phyloP scores from a whole-genome alignment of 352 stramenopile species.

The Phytopythium aichiense region DNA sequence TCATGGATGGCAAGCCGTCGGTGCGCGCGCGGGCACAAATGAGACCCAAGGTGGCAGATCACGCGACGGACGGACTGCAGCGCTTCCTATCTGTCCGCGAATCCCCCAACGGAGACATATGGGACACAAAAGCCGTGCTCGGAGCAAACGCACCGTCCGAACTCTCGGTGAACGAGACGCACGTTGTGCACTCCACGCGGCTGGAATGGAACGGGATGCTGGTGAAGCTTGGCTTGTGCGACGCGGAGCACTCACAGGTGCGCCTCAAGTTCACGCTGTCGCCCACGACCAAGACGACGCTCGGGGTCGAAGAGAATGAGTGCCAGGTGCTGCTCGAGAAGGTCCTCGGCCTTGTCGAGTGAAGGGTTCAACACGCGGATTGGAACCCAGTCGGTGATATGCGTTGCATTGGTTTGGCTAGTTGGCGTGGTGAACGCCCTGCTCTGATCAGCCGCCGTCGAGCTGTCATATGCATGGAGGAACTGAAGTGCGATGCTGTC shows the following conservation, averaged over 20 bases:
- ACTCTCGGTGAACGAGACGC: constrained; percentile 18
- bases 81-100: constrained; percentile 18
- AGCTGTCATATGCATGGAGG: neutral
- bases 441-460: too few relatives aligned
- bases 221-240: constrained; percentile 21
- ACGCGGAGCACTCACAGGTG: constrained; percentile 24
- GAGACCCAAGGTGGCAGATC: constrained; percentile 13
- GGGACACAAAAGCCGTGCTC: constrained; percentile 17
- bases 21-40: constrained; percentile 26
- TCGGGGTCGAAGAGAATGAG: constrained; percentile 19
- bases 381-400: too few relatives aligned
- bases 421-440: too few relatives aligned
- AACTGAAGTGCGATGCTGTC: neutral
- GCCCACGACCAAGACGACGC: constrained; percentile 12
- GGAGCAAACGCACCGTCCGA: constrained; percentile 10
- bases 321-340: constrained; percentile 23
- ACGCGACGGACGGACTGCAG: constrained; percentile 13
- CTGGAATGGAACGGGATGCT: constrained; percentile 14
- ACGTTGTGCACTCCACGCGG: constrained; percentile 4
- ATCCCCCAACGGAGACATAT: constrained; percentile 16
- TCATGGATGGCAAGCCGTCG: constrained; percentile 25
- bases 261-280: constrained; percentile 27
- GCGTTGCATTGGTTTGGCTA: too few relatives aligned
- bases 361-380: neutral
- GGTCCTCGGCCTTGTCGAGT: constrained; percentile 22